Evolutionary conservation across 768 basidiomycete genomes (phyloP).

Genomic region (Rickenella mellea): DNA sequence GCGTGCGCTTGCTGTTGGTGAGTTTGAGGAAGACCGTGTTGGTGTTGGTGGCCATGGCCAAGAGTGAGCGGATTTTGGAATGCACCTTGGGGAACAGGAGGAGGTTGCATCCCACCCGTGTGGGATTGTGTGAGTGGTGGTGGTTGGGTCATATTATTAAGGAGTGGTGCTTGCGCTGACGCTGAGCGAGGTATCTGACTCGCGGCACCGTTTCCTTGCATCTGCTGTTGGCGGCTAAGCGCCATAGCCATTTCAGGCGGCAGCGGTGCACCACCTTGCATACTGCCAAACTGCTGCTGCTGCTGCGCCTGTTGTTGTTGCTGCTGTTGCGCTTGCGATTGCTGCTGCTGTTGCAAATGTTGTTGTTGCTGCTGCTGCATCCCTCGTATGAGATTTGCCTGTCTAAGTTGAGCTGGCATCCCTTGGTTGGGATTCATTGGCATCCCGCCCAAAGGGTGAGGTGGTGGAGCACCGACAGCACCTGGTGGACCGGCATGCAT

Average conservation of each 20-base stretch:
- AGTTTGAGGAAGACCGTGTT: conserved; percentile 7
- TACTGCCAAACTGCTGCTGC: conserved; percentile 21
- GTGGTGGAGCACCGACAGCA: conserved; percentile 21
- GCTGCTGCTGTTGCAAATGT: conserved; percentile 7
- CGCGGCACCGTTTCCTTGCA: conserved; percentile 26
- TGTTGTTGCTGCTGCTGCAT: not conserved
- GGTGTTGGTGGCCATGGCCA: conserved; percentile 28
- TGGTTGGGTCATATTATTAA: conserved; percentile 32
- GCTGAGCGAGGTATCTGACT: conserved; percentile 34
- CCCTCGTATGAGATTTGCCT: not conserved
- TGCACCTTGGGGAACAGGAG: conserved; percentile 19
- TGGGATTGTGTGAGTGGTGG: conserved; percentile 13
- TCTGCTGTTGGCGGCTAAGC: conserved; percentile 28
- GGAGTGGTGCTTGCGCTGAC: conserved; percentile 36
- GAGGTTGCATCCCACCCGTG: conserved; percentile 24
- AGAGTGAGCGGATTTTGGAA: conserved; percentile 30
- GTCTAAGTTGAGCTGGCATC: not conserved
- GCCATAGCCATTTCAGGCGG: conserved; percentile 30
- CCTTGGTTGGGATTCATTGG: not conserved
- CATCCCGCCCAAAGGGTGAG: not conserved
- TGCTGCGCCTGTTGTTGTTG: conserved; percentile 17
- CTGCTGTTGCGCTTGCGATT: conserved; percentile 26
- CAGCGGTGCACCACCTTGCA: conserved; percentile 24
- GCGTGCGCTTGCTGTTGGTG: conserved; percentile 18
- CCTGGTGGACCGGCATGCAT: conserved; percentile 27